Base-by-base conservation (phyloP, 108 stramenopile species). In the Fragilaria crotonensis region DNA sequence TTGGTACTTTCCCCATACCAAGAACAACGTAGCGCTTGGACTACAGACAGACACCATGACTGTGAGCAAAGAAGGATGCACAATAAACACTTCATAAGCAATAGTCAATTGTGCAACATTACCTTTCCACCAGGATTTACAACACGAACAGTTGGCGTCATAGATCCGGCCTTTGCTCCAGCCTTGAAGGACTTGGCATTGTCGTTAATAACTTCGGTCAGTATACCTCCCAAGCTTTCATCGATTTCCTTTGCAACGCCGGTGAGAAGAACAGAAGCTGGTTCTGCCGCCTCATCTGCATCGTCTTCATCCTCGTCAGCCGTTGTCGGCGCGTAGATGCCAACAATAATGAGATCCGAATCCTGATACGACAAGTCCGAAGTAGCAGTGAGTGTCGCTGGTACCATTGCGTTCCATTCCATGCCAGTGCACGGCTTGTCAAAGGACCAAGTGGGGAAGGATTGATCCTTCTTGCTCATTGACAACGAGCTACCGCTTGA, bases 401-500 rank as follows among this genome's bases (percentile, higher is more conserved):
- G 55, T 18, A 70, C 48, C 11, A 85, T 29, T 19, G 69, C 68
- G 33, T 54, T 80, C 83, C 83, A 87, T n/a, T 72, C 78, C 88
- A 93, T 93, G 3, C 75, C 59, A 5, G 71, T 71, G 57, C 86
- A 89, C 5, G 82, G 76, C 30, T 70, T 68, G 58, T 93, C 87
- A 66, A 76, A 93, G 1, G 84, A 69, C 92, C 92, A 93, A 0
- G 86, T 93, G 17, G 66, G 56, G 60, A 91, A 91, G 18, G 84
- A 65, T 51, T 72, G 71, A 44, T 72, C 63, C 71, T 59, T 72
- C 48, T 72, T 72, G 32, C 59, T 61, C 64, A 66, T 66, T 14
- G 36, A n/a, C n/a, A n/a, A n/a, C n/a, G n/a, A n/a, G n/a, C n/a
- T n/a, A n/a, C n/a, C n/a, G n/a, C n/a, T n/a, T n/a, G n/a, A n/a